Base-by-base conservation (phyloP, 306 rosid genomes). In the Ormosia emarginata region DNA sequence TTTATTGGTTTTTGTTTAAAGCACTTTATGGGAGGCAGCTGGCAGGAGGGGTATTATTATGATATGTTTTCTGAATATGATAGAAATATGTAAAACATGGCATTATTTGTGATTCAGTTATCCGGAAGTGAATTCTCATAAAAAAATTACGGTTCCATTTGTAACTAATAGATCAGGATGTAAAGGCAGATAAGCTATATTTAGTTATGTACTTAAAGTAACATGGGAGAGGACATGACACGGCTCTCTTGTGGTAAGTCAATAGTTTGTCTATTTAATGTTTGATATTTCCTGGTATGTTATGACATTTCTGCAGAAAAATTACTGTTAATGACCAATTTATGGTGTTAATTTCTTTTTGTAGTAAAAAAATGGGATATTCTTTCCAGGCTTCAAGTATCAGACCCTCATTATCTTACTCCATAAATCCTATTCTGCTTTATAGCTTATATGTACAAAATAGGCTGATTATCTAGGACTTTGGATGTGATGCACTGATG, bases 201-300 rank as follows among this genome's bases (percentile, higher is more conserved):
- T 67, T 3, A 44, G 71, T 44, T 18, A 18, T 34, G 44, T 68
- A 71, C 59, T 43, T 65, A 34, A 52, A 41, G 36, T 41, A 30
- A 36, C 52, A 46, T 64, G 80, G 69, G 82, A 29, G 50, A 79
- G 63, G 55, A 36, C 77, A 49, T 46, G 15, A 29, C 37, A 52
- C n/a, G n/a, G 24, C 66, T 55, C 69, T 77, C 82, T 55, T 3
- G 2, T 50, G 55, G 56, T 37, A 4, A 46, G 57, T 17, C 18
- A 18, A 34, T 64, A 69, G 40, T 83, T 59, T 3, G n/a, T 34
- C 18, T 6, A 67, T 56, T 15, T 71, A 66, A 15, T 77, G 75
- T 71, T 77, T 77, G 71, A 71, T 78, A 36, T 63, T 63, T 78
- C 44, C 17, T 32, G 24, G 53, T 36, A 18, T 62, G 61, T 47